Base-by-base conservation (phyloP, 495 filamentous ascomycete genomes). In the Jackrogersella minutella region DNA sequence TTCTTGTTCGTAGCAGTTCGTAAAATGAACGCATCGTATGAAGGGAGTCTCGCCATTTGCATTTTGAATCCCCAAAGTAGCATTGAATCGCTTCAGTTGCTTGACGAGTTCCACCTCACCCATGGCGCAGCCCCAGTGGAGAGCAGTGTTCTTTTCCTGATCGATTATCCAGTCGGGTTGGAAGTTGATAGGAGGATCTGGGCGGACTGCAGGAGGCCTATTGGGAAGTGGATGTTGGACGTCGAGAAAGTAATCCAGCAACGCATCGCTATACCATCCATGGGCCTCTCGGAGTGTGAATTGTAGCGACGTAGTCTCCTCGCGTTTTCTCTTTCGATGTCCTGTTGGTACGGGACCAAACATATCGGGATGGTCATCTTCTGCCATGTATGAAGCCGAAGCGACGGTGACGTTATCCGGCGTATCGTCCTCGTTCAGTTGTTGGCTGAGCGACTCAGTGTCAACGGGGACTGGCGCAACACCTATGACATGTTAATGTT, bases 71-170 rank as follows among this genome's bases (percentile, higher is more conserved):
- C 85, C 85, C 11, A 89, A 76, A 54, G 86, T 85, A 8, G 93
- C 93, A 31, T 88, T 87, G 52, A 91, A 90, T 10, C 85, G 83
- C 59, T 94, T 87, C 3, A 99, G 80, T 69, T 94, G 87, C 73
- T 88, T 91, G 56, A 97, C 91, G 28, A 98, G 91, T 24, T 92
- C 90, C 14, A 97, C 79, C 70, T 99, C 95, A 37, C 94, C 95
- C 95, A 99, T 98, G n/a, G 95, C 90, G 59, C 91, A 90, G 14
- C 93, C 95, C 95, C 95, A 99, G 73, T 99, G 95, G 58, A 99
- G 82, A 2, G 93, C 93, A 2, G 91, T 94, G 69, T 97, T 93
- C 3, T 87, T 86, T 49, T 94, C 91, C 16, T 91, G 88, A 70
- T 99, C 95, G 68, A 99, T 97, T 24, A 87, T 79, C 73, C 91